Conservation (phyloP, 2,329 filamentous ascomycete genomes). For the Aspergillus aculeatinus region DNA sequence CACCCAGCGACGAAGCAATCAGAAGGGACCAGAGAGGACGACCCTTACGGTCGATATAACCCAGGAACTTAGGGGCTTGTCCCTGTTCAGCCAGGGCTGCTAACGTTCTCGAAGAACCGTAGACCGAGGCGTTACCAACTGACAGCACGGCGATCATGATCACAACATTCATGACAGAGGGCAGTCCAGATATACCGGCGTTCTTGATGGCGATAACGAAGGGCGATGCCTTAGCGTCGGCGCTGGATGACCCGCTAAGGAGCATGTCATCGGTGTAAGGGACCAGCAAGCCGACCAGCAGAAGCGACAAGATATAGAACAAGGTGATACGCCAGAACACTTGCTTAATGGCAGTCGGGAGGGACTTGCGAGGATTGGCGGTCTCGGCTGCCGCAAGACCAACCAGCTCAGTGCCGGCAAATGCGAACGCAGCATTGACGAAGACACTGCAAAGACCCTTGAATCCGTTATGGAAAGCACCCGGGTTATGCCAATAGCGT, state of each 20-base stretch:
- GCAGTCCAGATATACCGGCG: constrained; percentile 76
- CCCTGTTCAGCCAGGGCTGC: constrained; percentile 85
- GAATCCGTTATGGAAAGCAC: constrained; percentile 70
- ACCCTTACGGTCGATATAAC: constrained; percentile 79
- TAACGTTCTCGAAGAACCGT: constrained; percentile 85
- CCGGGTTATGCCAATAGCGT: constrained; percentile 72
- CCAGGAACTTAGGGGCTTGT: constrained; percentile 73
- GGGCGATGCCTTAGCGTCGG: constrained; percentile 74
- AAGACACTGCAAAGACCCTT: constrained; percentile 64
- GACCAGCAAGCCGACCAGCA: constrained; percentile 78
- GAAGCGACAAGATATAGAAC: constrained; percentile 84
- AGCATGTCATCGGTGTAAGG: constrained; percentile 68
- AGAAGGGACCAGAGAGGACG: constrained; percentile 74
- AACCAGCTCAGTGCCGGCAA: constrained; percentile 62
- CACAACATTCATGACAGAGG: constrained; percentile 90
- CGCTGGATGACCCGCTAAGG: constrained; percentile 56
- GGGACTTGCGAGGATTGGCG: constrained; percentile 61
- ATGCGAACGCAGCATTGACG: constrained; percentile 63
- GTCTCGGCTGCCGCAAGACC: constrained; percentile 62
- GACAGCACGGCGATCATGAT: constrained; percentile 88
- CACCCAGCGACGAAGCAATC: constrained; percentile 65
- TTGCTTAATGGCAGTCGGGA: constrained; percentile 86
- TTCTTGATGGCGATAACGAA: constrained; percentile 91
- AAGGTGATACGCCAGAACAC: constrained; percentile 92
- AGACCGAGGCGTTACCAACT: constrained; percentile 88